Evolutionary conservation across 1,139 yeast species (phyloP).

Genomic region (Debaryomyces singareniensis): DNA sequence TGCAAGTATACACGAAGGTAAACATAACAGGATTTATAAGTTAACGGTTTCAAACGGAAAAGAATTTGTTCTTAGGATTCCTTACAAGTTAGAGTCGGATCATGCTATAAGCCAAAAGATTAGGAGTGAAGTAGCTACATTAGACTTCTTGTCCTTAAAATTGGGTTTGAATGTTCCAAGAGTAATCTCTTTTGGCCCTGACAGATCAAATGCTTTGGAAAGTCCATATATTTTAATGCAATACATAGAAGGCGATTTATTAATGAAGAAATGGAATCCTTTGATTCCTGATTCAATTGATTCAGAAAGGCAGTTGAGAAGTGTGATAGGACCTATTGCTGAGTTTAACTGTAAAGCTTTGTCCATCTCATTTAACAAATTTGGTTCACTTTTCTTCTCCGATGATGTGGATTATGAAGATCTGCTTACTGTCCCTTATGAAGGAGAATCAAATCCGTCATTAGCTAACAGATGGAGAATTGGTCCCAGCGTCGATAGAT

Average conservation of each 20-base stretch:
- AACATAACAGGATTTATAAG: slow-evolving; percentile 82
- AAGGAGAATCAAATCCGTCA: slow-evolving; percentile 51
- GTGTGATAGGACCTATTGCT: slow-evolving; percentile 56
- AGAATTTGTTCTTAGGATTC: slow-evolving; percentile 70
- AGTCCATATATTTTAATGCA: slow-evolving; percentile 80
- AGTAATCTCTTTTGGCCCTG: slow-evolving; percentile 66
- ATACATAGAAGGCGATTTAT: slow-evolving; percentile 65
- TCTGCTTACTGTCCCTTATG: slow-evolving; percentile 49
- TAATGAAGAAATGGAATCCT: slow-evolving; percentile 92
- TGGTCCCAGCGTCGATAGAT: slow-evolving; percentile 83
- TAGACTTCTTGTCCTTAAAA: slow-evolving; percentile 66
- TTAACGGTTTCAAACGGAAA: slow-evolving; percentile 58
- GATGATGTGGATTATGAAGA: slow-evolving; percentile 48
- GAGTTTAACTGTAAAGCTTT: slow-evolving; percentile 52
- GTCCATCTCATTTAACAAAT: slow-evolving; percentile 54
- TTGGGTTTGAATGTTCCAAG: slow-evolving; percentile 59
- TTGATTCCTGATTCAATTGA: slow-evolving; percentile 38
- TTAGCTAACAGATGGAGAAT: slow-evolving; percentile 74
- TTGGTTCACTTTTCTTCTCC: slow-evolving; percentile 75
- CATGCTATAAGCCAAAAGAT: slow-evolving; percentile 60
- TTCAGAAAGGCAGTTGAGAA: slow-evolving; percentile 39
- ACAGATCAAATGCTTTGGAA: slow-evolving; percentile 54
- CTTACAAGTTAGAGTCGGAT: slow-evolving; percentile 67
- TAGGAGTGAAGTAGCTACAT: slow-evolving; percentile 88
- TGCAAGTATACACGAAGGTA: slow-evolving; percentile 87